phyloP scores from a whole-genome alignment of 345 rosid genomes.

The Citrus mangshanensis region DNA sequence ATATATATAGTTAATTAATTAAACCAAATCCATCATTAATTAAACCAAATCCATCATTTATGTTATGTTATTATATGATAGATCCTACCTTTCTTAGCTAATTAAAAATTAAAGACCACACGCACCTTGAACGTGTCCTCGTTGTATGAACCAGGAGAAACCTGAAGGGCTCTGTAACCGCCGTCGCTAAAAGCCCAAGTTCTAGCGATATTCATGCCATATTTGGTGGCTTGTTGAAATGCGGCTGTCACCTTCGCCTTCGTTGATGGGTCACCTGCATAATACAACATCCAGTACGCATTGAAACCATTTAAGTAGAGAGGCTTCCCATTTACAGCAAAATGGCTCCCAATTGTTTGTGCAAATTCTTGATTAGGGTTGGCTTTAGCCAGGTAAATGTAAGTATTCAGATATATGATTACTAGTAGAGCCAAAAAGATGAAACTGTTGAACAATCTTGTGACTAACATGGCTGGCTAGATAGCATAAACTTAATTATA shows the following conservation, averaged over 20 bases:
- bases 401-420: background rate
- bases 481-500: no score
- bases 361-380: conserved; percentile 21
- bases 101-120: no score
- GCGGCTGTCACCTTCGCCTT: conserved; percentile 50
- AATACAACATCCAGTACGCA: conserved; percentile 77
- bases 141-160: conserved; percentile 63
- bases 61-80: no score
- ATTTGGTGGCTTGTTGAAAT: conserved; percentile 47
- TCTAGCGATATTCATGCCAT: conserved; percentile 70
- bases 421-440: background rate
- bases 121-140: conserved; percentile 57
- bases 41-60: no score
- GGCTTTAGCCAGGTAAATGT: background rate
- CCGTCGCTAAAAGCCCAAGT: conserved; percentile 87
- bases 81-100: no score
- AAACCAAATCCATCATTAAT: no score
- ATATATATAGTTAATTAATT: no score
- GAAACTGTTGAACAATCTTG: background rate
- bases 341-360: conserved; percentile 39
- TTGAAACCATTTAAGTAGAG: conserved; percentile 75
- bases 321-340: conserved; percentile 37
- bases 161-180: conserved; percentile 52
- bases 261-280: conserved; percentile 52
- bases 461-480: background rate